Conservation (phyloP, 176 grass and related monocot species). For the Oryza glaberrima region DNA sequence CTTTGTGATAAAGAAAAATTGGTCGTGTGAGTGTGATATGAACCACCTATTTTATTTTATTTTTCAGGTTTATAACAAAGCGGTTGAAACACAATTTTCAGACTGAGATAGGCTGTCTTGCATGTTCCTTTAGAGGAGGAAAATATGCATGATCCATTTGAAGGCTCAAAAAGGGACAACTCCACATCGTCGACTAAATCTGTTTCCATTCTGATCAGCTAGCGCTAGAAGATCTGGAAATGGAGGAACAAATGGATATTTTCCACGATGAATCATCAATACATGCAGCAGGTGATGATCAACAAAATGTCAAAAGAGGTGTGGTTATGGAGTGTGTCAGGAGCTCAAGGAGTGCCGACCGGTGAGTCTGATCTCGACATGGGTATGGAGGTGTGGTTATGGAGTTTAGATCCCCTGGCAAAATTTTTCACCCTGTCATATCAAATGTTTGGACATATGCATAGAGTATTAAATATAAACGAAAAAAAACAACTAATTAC, state of each 20-base stretch:
- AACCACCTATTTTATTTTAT: background rate
- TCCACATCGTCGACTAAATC: background rate
- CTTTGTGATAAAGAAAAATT: background rate
- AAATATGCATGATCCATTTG: background rate
- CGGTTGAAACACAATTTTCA: background rate
- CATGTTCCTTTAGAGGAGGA: background rate
- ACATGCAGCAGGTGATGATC: no score
- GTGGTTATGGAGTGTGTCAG: background rate
- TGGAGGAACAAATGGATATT: no score
- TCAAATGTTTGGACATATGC: no score
- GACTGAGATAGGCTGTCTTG: background rate
- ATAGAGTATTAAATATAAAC: no score
- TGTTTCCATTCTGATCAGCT: no score
- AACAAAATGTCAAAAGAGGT: background rate
- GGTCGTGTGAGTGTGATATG: background rate
- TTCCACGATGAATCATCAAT: background rate
- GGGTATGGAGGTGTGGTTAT: no score
- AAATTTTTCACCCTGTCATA: no score
- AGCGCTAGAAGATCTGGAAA: no score
- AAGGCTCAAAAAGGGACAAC: conserved; percentile 25
- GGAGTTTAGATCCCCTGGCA: no score
- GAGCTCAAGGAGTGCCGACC: background rate
- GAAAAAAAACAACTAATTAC: no score
- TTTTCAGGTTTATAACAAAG: background rate
- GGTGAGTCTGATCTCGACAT: no score